These are phyloP conservation scores for Podaxis sp. DNA, from an alignment of 768 basidiomycete genomes.

Conservation along the genomic window DNA sequence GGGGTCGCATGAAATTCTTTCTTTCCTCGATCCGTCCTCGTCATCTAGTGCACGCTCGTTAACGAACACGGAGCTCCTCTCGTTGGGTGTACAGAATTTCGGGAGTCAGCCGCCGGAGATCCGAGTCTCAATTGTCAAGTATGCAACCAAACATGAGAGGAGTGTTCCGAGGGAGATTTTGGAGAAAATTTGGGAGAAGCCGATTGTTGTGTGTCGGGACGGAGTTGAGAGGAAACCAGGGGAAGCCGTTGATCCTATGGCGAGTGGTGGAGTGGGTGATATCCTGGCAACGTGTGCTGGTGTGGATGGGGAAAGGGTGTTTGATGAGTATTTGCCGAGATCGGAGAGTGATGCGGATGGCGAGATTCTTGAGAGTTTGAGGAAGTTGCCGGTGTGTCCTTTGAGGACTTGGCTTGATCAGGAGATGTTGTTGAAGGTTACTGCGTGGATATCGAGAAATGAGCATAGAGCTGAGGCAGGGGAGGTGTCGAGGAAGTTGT, in stretches of 20 bases:
- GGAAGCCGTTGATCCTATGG: slow-evolving; percentile 2
- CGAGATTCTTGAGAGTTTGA: slow-evolving; percentile 1
- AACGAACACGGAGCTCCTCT: neutral
- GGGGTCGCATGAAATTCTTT: neutral
- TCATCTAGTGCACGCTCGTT: neutral
- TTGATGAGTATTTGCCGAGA: slow-evolving; percentile 7
- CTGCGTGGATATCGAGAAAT: slow-evolving; percentile 1
- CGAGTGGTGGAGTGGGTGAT: neutral
- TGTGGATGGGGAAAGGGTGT: neutral
- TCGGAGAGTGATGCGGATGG: neutral
- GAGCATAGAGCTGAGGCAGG: neutral
- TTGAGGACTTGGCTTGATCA: slow-evolving; percentile 1
- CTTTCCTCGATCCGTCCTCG: neutral
- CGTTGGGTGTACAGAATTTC: neutral
- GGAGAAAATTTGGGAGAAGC: slow-evolving; percentile 4
- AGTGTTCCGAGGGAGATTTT: slow-evolving; percentile 1
- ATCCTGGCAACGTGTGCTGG: neutral
- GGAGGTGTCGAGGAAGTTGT: slow-evolving; percentile 9
- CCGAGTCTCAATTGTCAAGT: neutral
- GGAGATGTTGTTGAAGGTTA: neutral
- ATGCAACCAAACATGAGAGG: slow-evolving; percentile 1
- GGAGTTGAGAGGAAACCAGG: slow-evolving; percentile 1
- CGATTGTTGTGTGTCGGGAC: slow-evolving; percentile 2
- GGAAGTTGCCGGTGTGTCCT: slow-evolving; percentile 1
- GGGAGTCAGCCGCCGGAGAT: slow-evolving; percentile 7